Evolutionary conservation across 345 rosid species (phyloP).

Genomic region (Rhizophora mangle): DNA sequence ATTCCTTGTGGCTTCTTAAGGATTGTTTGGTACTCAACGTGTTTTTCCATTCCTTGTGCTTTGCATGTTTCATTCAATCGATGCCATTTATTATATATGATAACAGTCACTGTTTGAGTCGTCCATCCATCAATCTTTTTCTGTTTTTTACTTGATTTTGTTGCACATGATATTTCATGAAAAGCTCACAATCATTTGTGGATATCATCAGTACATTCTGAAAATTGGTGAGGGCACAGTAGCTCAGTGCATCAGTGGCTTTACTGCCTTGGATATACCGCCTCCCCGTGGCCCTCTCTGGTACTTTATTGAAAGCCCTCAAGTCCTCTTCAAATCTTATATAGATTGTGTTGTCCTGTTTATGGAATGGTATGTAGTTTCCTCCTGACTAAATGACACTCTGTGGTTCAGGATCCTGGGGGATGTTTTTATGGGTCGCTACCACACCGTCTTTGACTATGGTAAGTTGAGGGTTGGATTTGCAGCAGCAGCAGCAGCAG

Average conservation of each 20-base stretch:
- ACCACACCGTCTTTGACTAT: constrained; percentile 33
- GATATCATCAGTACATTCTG: constrained; percentile 25
- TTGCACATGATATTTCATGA: not conserved
- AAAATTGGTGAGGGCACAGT: constrained; percentile 23
- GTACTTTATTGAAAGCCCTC: not conserved
- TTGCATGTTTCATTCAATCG: too few species aligned
- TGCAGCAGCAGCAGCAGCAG: constrained; percentile 21
- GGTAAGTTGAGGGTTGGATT: constrained; percentile 29
- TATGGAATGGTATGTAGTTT: not conserved
- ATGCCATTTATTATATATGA: too few species aligned
- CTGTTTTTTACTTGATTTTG: not conserved
- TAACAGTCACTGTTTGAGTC: too few species aligned
- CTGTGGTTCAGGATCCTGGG: constrained; percentile 31
- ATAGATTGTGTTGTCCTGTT: not conserved
- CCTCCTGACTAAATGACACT: not conserved
- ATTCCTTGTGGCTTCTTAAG: too few species aligned
- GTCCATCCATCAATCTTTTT: too few species aligned
- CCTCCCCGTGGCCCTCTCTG: constrained; percentile 38
- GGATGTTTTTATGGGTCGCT: constrained; percentile 34
- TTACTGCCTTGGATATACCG: constrained; percentile 28
- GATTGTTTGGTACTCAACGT: too few species aligned
- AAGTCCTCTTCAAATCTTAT: not conserved
- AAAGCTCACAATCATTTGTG: not conserved
- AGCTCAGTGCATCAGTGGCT: constrained; percentile 34
- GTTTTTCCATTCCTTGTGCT: too few species aligned